Base-by-base conservation (phyloP, 1,139 yeast species). In the Scheffersomyces insectosa region DNA sequence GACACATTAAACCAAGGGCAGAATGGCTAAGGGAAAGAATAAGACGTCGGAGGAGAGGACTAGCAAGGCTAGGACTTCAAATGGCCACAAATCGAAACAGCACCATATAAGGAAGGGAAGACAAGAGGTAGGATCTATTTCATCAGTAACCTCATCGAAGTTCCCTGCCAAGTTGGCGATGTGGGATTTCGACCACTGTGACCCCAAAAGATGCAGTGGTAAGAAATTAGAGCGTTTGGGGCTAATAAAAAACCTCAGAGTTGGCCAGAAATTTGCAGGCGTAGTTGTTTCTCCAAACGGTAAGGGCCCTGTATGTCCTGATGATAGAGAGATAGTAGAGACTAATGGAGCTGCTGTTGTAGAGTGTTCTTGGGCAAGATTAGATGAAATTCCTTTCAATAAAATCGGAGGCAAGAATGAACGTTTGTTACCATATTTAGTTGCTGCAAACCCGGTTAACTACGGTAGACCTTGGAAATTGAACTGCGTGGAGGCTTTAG, bases 171-270 rank as follows among this genome's bases (percentile, higher is more conserved):
- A 85, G 57, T 57, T 86, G 33, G 93, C 91, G 9, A 87, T 87
- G 95, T 87, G 95, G 97, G 93, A 93, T 65, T 93, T 95, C 60
- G 96, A 91, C 55, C 99, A 93, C 63, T 93, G 99, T 68, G 99
- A 93, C 65, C 99, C 99, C 3, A 95, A 95, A 62, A 77, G 98
- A 60, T 93, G 99, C 60, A 86, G 96, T 51, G 99, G 99, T 20
- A 93, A 93, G 69, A 93, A 91, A 62, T 73, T 93, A 32, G 97
- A 89, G 60, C 73, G 99, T 44, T 65, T 93, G 31, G 99, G 99
- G 0, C 66, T 89, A 28, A 90, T 95, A 40, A 82, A 82, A 48
- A 80, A 82, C 46, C 63, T 95, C 48, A 70, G 95, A 48, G 80
- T 93, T 11, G 99, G 99, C 0, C 97, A 91, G 58, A 93, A 90